Percentiles rank a stretch among this genome's conserved stretches.
phyloP scores from a whole-genome alignment of 73 alveolate genomes.

The Effrenium voratum region DNA sequence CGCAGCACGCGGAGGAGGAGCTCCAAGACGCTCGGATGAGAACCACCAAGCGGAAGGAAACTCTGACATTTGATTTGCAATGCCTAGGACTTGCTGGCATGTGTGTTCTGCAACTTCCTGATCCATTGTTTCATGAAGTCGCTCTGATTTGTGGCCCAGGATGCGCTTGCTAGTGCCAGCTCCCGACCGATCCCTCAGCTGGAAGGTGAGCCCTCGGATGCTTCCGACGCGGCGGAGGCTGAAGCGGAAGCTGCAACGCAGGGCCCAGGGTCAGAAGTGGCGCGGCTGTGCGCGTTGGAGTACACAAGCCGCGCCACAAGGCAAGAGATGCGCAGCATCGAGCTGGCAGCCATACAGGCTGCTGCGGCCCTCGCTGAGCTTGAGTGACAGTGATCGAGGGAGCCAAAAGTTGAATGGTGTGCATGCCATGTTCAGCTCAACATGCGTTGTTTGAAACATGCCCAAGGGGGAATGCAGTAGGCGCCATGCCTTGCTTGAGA shows the following conservation, averaged over 20 bases:
- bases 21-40: not conserved
- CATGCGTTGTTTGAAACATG: too few relatives aligned
- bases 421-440: too few relatives aligned
- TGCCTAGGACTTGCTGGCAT: not conserved
- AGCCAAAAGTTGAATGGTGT: too few relatives aligned
- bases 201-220: too few relatives aligned
- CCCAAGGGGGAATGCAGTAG: too few relatives aligned
- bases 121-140: not conserved
- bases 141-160: not conserved
- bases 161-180: conserved; percentile 27
- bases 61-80: not conserved
- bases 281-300: conserved; percentile 14
- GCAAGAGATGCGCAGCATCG: conserved; percentile 5
- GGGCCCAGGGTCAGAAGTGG: not conserved
- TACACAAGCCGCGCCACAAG: not conserved
- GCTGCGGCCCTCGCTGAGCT: conserved; percentile 43
- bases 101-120: not conserved
- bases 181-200: too few relatives aligned
- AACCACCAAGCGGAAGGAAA: not conserved
- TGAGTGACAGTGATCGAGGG: not conserved
- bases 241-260: not conserved
- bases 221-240: not conserved
- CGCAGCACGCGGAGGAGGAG: conserved; percentile 23
- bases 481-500: too few relatives aligned
- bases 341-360: conserved; percentile 26